Percentiles rank a stretch among this genome's conserved stretches.
phyloP scores from a whole-genome alignment of 495 filamentous ascomycete species.

The Daldinia grandis region DNA sequence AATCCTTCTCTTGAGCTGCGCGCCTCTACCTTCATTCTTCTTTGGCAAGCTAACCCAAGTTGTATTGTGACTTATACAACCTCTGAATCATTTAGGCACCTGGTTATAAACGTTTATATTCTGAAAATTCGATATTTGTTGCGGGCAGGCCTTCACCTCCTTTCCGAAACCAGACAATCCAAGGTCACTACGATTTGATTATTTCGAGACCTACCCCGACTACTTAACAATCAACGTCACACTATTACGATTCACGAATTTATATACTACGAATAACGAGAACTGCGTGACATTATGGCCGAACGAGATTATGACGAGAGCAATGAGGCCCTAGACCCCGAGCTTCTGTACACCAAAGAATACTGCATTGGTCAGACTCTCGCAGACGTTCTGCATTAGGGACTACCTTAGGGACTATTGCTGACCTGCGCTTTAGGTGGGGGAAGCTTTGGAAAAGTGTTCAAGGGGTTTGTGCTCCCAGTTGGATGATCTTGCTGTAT shows the following conservation, averaged over 20 bases:
- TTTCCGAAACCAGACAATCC: conserved; percentile 34
- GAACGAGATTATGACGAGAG: conserved; percentile 55
- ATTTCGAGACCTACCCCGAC: not conserved
- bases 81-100: conserved; percentile 1
- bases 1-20: conserved; percentile 12
- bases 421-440: conserved; percentile 60
- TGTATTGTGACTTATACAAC: conserved; percentile 4
- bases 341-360: conserved; percentile 90
- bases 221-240: conserved; percentile 7
- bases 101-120: conserved; percentile 3
- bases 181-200: conserved; percentile 15
- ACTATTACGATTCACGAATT: conserved; percentile 30
- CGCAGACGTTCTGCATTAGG: conserved; percentile 8
- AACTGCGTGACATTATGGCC: conserved; percentile 47
- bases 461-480: conserved; percentile 76
- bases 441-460: conserved; percentile 94
- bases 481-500: not conserved
- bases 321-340: conserved; percentile 72
- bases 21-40: conserved; percentile 31
- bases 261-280: conserved; percentile 33
- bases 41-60: not conserved
- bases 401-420: conserved; percentile 7
- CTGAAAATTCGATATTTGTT: conserved; percentile 5
- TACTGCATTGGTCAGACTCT: conserved; percentile 81
- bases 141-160: conserved; percentile 27